Conservation (phyloP, 768 basidiomycete genomes). For the Albatrellus ellisii region DNA sequence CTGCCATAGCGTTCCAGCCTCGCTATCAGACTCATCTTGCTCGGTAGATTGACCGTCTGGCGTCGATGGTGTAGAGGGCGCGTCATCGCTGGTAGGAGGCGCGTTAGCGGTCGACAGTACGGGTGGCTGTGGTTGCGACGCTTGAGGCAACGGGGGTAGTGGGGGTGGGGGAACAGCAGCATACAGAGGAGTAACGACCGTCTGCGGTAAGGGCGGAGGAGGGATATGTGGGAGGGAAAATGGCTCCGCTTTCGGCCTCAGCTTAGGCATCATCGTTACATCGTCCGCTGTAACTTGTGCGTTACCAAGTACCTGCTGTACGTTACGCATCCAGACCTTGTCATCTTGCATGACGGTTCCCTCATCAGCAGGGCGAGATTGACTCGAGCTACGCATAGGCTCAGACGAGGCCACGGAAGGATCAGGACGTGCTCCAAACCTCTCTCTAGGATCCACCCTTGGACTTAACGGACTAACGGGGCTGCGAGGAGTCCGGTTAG, state of each 20-base stretch:
- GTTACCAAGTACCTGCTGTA: constrained; percentile 10
- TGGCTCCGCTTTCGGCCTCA: constrained; percentile 4
- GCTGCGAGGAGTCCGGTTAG: constrained; percentile 47
- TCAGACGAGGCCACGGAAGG: constrained; percentile 4
- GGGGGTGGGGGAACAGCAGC: constrained; percentile 7
- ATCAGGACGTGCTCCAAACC: constrained; percentile 12
- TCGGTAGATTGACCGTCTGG: constrained; percentile 11
- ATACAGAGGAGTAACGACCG: constrained; percentile 8
- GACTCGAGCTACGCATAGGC: constrained; percentile 3
- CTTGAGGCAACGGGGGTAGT: constrained; percentile 11
- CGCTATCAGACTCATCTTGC: constrained; percentile 38
- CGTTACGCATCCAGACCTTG: constrained; percentile 3
- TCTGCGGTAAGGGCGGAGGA: constrained; percentile 7
- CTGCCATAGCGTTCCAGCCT: constrained; percentile 34
- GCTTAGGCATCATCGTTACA: constrained; percentile 4
- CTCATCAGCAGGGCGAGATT: constrained; percentile 11
- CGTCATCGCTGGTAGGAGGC: not conserved
- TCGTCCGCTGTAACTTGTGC: constrained; percentile 9
- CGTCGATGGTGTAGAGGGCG: constrained; percentile 8
- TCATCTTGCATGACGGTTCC: constrained; percentile 12
- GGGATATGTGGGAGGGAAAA: constrained; percentile 10
- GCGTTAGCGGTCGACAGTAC: constrained; percentile 4
- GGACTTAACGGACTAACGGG: constrained; percentile 43
- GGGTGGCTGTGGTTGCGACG: constrained; percentile 1
- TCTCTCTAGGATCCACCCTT: constrained; percentile 23